Conservation (phyloP, 129 eudicot genomes). For the Tagetes patula region DNA sequence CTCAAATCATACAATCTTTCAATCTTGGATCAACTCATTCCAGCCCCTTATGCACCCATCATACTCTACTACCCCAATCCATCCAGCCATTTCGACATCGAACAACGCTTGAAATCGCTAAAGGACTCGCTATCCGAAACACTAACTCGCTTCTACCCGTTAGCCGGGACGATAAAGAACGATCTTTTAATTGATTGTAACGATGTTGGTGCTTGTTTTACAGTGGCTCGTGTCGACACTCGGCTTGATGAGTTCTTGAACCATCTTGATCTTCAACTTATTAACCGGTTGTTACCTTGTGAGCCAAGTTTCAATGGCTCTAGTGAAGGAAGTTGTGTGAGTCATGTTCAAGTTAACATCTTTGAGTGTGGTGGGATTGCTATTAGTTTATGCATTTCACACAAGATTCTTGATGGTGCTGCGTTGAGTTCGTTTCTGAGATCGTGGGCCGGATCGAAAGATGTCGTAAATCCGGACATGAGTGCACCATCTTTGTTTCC, state of each 20-base stretch:
- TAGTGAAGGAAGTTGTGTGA: slow-evolving; percentile 32
- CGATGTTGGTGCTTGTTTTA: slow-evolving; percentile 59
- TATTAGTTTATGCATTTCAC: slow-evolving; percentile 62
- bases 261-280: slow-evolving; percentile 29
- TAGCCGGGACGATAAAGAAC: slow-evolving; percentile 55
- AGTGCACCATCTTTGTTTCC: slow-evolving; percentile 52
- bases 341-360: slow-evolving; percentile 48
- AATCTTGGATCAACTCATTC: slow-evolving; percentile 68
- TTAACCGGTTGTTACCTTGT: slow-evolving; percentile 52
- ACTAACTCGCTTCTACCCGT: slow-evolving; percentile 59
- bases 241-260: slow-evolving; percentile 39
- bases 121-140: slow-evolving; percentile 56
- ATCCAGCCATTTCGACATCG: slow-evolving; percentile 19
- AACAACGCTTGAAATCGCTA: slow-evolving; percentile 26
- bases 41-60: slow-evolving; percentile 72
- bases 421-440: slow-evolving; percentile 46
- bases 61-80: slow-evolving; percentile 51
- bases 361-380: slow-evolving; percentile 72
- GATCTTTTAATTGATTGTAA: slow-evolving; percentile 61
- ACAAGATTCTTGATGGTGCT: slow-evolving; percentile 65
- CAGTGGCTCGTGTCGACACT: slow-evolving; percentile 34
- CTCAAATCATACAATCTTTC: slow-evolving; percentile 51
- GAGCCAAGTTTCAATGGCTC: slow-evolving; percentile 28
- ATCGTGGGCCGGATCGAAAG: slow-evolving; percentile 41
- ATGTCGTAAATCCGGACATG: slow-evolving; percentile 39